Percentiles rank a stretch among this genome's conserved stretches.
These are phyloP conservation scores for Paspalum notatum DNA, from an alignment of 176 grass and related monocot genomes.

Conservation along the genomic window DNA sequence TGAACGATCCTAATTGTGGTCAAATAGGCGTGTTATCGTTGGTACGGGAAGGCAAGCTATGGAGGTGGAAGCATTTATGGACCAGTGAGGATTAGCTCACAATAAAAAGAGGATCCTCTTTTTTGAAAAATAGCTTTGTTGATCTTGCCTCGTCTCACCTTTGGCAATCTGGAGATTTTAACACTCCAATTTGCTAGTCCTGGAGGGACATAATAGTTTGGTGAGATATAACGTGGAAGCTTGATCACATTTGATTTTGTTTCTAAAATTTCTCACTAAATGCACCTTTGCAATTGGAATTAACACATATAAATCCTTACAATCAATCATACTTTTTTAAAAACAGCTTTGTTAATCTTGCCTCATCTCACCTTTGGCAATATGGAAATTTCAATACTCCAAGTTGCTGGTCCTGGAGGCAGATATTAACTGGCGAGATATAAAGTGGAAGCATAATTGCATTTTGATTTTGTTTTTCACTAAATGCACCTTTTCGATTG, in stretches of 20 bases:
- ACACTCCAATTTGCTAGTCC: conserved; percentile 43
- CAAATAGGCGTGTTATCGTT: background rate
- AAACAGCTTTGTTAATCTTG: background rate
- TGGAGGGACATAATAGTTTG: conserved; percentile 44
- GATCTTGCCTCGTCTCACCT: conserved; percentile 40
- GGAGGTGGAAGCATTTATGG: background rate
- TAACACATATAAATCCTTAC: too few species aligned
- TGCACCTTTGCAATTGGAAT: background rate
- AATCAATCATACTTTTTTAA: background rate
- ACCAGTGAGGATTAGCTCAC: background rate
- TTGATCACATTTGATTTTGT: conserved; percentile 28
- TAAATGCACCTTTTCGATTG: background rate
- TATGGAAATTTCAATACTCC: conserved; percentile 19
- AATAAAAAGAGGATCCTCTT: background rate
- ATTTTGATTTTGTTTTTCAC: conserved; percentile 39
- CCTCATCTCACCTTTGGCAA: conserved; percentile 51
- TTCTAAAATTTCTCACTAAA: conserved; percentile 44
- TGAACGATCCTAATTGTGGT: background rate
- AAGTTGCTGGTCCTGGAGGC: conserved; percentile 49
- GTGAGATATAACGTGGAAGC: conserved; percentile 47
- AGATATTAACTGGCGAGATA: conserved; percentile 36
- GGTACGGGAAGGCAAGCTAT: background rate
- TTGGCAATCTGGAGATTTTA: conserved; percentile 36
- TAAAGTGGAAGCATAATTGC: conserved; percentile 42
- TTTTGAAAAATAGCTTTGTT: background rate